These are phyloP conservation scores for Acer negundo DNA, from an alignment of 345 rosid genomes.

Conservation along the genomic window DNA sequence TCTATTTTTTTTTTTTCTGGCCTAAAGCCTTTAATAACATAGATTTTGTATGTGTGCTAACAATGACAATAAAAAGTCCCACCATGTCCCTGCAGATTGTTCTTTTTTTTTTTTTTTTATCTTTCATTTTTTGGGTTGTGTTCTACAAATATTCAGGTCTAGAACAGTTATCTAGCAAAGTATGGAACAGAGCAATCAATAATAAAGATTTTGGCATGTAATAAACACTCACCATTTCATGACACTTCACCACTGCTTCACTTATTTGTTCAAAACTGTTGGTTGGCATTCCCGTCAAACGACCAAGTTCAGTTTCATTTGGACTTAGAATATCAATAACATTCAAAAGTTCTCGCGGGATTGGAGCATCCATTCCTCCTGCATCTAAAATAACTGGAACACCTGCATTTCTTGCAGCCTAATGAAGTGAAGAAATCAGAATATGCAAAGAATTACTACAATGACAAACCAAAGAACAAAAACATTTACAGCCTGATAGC, in stretches of 20 bases:
- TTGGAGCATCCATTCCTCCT: conserved; percentile 95
- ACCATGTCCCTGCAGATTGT: neutral
- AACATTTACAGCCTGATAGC: neutral
- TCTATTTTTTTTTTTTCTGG: neutral
- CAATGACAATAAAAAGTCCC: neutral
- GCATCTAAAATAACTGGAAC: conserved; percentile 90
- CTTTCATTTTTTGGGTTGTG: neutral
- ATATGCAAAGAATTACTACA: neutral
- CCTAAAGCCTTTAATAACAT: neutral
- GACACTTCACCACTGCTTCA: conserved; percentile 63
- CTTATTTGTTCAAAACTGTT: conserved; percentile 71
- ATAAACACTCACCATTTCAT: conserved; percentile 57
- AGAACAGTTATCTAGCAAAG: neutral
- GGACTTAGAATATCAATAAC: conserved; percentile 84
- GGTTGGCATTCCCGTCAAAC: conserved; percentile 78
- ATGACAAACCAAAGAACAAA: neutral
- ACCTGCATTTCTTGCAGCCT: conserved; percentile 85
- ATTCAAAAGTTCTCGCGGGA: conserved; percentile 64
- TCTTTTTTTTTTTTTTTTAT: neutral
- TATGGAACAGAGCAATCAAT: neutral
- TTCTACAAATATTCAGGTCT: neutral
- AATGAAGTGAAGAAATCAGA: conserved; percentile 23
- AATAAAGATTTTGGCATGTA: neutral
- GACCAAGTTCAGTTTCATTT: conserved; percentile 83
- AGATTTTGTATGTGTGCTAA: neutral